phyloP scores from a whole-genome alignment of 441 rosid species.

The Theobroma grandiflorum region DNA sequence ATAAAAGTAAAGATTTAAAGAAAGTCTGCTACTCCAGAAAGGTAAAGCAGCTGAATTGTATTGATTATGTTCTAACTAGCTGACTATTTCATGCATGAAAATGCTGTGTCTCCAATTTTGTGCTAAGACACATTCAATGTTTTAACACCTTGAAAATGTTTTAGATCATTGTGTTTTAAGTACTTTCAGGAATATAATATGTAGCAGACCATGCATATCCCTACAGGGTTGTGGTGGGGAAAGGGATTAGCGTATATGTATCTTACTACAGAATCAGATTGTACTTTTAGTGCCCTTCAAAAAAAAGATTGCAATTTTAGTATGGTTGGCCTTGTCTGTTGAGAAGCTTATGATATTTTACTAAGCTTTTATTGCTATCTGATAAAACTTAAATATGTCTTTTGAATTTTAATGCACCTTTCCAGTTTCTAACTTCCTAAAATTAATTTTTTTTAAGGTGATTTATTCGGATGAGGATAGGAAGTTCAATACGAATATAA shows the following conservation, averaged over 20 bases:
- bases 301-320: no score
- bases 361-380: not conserved
- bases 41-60: not conserved
- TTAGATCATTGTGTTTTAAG: no score
- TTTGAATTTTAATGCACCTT: slow-evolving; percentile 11
- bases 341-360: not conserved
- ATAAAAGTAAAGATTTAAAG: not conserved
- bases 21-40: not conserved
- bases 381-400: not conserved
- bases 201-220: no score
- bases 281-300: no score
- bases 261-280: no score
- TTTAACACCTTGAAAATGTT: no score
- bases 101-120: not conserved
- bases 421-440: not conserved
- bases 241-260: no score
- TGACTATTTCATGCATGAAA: not conserved
- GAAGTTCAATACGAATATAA: slow-evolving; percentile 86
- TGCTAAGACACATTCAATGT: no score
- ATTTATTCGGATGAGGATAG: slow-evolving; percentile 91
- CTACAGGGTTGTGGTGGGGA: no score
- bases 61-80: not conserved
- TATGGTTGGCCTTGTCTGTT: not conserved
- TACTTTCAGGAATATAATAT: no score
- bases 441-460: slow-evolving; percentile 53